Percentiles rank a stretch among this genome's conserved stretches.
Evolutionary conservation across 306 rosid genomes (phyloP).

Genomic region (Albizia julibrissin): DNA sequence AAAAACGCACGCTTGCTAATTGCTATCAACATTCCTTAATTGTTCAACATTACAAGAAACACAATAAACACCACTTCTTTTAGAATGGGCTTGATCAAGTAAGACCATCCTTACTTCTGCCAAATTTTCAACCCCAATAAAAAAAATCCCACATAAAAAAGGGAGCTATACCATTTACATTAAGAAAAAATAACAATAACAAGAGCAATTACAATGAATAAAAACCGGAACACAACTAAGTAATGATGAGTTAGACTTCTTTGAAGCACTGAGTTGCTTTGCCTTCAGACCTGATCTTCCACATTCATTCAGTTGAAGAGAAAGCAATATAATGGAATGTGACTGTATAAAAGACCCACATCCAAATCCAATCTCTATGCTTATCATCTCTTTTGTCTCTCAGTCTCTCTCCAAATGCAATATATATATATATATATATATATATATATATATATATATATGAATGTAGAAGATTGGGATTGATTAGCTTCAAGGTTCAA

Average conservation of each 20-base stretch:
- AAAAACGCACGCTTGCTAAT: neutral
- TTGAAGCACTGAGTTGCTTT: constrained; percentile 22
- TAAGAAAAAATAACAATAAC: constrained; percentile 7
- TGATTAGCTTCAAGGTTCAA: constrained; percentile 45
- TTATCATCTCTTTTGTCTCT: neutral
- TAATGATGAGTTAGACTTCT: constrained; percentile 25
- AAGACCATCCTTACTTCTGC: constrained; percentile 8
- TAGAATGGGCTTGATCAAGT: neutral
- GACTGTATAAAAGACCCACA: neutral
- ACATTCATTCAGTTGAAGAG: neutral
- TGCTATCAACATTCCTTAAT: neutral
- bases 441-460: neutral
- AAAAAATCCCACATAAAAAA: neutral
- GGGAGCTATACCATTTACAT: constrained; percentile 31
- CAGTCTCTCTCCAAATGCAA: neutral
- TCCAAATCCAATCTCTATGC: neutral
- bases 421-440: neutral
- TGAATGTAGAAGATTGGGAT: neutral
- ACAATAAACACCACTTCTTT: neutral
- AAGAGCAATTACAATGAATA: constrained; percentile 37
- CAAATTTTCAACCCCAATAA: neutral
- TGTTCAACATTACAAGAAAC: neutral
- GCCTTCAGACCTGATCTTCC: neutral
- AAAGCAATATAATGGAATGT: neutral
- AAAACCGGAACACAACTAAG: constrained; percentile 12